Base-by-base conservation (phyloP, 257 asterid species). In the Solanum raphanifolium region DNA sequence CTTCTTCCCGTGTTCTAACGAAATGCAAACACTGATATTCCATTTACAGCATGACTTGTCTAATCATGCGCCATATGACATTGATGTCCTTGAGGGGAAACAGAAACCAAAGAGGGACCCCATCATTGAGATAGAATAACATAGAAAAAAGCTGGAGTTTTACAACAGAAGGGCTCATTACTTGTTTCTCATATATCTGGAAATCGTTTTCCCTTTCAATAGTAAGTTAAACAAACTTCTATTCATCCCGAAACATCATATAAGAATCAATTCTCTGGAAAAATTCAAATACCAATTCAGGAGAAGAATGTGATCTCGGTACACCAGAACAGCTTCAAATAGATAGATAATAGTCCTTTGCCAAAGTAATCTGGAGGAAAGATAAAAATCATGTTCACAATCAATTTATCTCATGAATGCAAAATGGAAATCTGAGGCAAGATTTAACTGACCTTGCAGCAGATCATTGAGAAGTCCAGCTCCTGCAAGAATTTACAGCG, bases 381-480 rank as follows among this genome's bases (percentile, higher is more conserved):
- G 86, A 3, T 82, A 18, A 29, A 31, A 29, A 48, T 48, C 29
- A 82, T 48, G 68, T 20, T 82, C 31, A 27, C 43, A 29, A 81
- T 29, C 43, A 48, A 82, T 9, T 29, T 46, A 48, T 82, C 43
- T 16, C 69, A 20, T 20, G 71, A 15, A 85, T 32, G 48, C 27
- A 13, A 73, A 62, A 71, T 84, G 81, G 27, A 76, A 18, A 16
- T 60, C n/a, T 69, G 41, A 35, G 38, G 79, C 35, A 90, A 83
- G 85, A 87, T 52, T 74, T 84, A 71, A 88, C 92, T 87, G 86
- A 90, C 96, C 95, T 85, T 85, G 85, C 86, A 69, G 90, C 87
- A 90, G 86, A 78, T 83, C 86, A 87, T 71, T 76, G 81, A 85
- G 87, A 88, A 78, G 60, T 62, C 73, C 52, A 87, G 87, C 87